These are phyloP conservation scores for Cephaloascus fragrans DNA, from an alignment of 805 yeast genomes.

Conservation along the genomic window DNA sequence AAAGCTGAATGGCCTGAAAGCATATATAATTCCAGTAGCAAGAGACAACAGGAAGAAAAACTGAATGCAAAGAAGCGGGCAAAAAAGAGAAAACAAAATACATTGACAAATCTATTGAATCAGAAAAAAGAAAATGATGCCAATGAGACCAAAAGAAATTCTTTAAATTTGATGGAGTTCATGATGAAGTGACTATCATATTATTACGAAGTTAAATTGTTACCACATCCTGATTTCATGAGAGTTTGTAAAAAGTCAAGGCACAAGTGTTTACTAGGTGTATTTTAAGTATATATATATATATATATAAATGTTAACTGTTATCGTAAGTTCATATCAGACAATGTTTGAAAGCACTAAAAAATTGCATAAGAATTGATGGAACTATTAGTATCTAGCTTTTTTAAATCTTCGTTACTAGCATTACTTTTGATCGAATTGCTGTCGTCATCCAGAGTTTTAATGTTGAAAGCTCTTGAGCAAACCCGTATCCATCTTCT, in stretches of 20 bases:
- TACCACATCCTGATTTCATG: no score
- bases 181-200: no score
- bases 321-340: no score
- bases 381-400: conserved; percentile 1
- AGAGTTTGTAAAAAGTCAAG: no score
- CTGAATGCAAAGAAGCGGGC: conserved; percentile 24
- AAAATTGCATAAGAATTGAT: no score
- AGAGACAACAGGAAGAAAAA: conserved; percentile 1
- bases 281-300: conserved; percentile 1
- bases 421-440: background rate
- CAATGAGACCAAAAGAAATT: conserved; percentile 14
- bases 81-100: conserved; percentile 37
- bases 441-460: background rate
- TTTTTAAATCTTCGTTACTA: background rate
- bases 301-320: background rate
- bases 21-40: background rate
- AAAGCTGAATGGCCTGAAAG: conserved; percentile 15
- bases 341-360: no score
- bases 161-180: conserved; percentile 41
- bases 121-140: conserved; percentile 28
- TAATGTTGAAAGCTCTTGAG: conserved; percentile 11
- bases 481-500: conserved; percentile 57
- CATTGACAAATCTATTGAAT: conserved; percentile 28
- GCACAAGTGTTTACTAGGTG: background rate
- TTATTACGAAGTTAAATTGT: no score